Evolutionary conservation across 1,284 basidiomycete species (phyloP), one percentile per base, ranked within the genome.

Genomic region (Apiotrichum montevideense): DNA sequence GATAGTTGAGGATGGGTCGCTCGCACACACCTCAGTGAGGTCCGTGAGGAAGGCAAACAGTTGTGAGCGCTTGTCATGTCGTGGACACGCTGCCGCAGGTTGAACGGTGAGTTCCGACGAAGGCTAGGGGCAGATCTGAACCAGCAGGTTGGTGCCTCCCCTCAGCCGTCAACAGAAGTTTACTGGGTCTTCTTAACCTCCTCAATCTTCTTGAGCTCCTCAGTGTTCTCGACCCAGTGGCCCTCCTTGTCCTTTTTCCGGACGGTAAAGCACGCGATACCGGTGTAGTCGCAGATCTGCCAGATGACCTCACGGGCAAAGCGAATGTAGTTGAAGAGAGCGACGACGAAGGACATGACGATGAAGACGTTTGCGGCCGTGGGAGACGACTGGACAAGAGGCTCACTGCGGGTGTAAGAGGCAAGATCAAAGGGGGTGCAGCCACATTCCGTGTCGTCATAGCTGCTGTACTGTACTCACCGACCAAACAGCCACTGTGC

Each of bases 211-310:
- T 51, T 51, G 40, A 46, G 32, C 32, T 35, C 62, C 58, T 74
- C 63, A 9, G 57, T 63, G 44, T 80, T 80, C 52, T 80, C 73
- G 44, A 80, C 78, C 89, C 89, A 91, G 32, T 82, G 79, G 5
- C 89, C 89, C 49, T 82, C 76, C 37, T 76, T 79, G 66, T 89
- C 88, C 80, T 85, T 88, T 79, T 88, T 90, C 59, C 85, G 80
- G 29, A 93, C 90, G 5, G 87, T 90, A 70, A 94, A 90, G 77
- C 91, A 94, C 0, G 89, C 91, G 60, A 93, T 88, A 7, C 91
- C 90, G 52, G 92, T 81, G 76, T 86, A 87, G 62, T 91, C 83
- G 54, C 88, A 92, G 72, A 94, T 89, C 64, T 93, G 90, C 71
- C 80, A 80, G 67, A 94, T 92, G 60, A 93, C 88, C 21, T 87